A percentile compares a stretch with the other conserved stretches of the same genome.
These are phyloP conservation scores for Epichloe coenophiala DNA, from an alignment of 2,329 filamentous ascomycete genomes.

Conservation along the genomic window DNA sequence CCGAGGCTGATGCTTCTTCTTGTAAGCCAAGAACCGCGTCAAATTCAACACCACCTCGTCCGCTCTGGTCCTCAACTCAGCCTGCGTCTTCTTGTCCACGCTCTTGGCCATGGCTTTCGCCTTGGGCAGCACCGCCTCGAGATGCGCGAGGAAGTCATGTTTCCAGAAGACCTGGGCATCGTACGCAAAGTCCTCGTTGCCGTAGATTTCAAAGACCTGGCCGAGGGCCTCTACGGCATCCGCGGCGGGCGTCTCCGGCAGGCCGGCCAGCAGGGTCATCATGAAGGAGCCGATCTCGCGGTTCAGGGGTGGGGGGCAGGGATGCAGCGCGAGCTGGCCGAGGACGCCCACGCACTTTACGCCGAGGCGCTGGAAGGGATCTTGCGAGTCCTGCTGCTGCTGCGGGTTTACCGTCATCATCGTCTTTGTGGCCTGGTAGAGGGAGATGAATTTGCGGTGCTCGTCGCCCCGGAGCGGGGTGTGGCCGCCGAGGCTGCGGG, in stretches of 20 bases:
- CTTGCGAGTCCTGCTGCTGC: conserved; percentile 22
- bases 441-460: conserved; percentile 49
- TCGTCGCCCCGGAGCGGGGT: conserved; percentile 38
- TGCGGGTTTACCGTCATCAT: conserved; percentile 8
- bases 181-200: conserved; percentile 42
- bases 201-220: conserved; percentile 55
- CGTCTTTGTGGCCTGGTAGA: conserved; percentile 45
- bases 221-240: conserved; percentile 51
- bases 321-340: conserved; percentile 46
- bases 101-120: conserved; percentile 42
- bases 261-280: conserved; percentile 36
- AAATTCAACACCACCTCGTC: conserved; percentile 51
- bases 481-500: conserved; percentile 35
- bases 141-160: conserved; percentile 42
- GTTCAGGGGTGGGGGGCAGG: conserved; percentile 40
- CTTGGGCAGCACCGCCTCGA: conserved; percentile 41
- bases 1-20: conserved; percentile 39
- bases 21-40: conserved; percentile 49
- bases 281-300: conserved; percentile 52
- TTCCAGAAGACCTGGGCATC: conserved; percentile 53
- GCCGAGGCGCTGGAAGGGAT: conserved; percentile 48
- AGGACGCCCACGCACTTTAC: conserved; percentile 56
- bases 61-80: conserved; percentile 43
- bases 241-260: conserved; percentile 40
- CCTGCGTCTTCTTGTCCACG: conserved; percentile 44